phyloP scores from a whole-genome alignment of 2,329 filamentous ascomycete species.

The Hypoxylon sp. region DNA sequence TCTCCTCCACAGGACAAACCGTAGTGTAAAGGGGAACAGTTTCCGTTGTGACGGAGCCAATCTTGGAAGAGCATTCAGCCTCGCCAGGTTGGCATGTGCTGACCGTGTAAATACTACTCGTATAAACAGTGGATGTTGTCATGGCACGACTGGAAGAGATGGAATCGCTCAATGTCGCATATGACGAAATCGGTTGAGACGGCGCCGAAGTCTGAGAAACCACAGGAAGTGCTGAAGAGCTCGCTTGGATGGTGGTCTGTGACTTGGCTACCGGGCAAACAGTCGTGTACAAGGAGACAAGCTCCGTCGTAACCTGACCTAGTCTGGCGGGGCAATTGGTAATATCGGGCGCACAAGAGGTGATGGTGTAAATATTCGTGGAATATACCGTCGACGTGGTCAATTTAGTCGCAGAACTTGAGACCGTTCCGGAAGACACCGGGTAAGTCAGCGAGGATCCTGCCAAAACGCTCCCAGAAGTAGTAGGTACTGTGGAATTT shows the following conservation, averaged over 20 bases:
- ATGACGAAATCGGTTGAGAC: constrained; percentile 31
- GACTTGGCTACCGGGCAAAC: constrained; percentile 47
- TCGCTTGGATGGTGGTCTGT: constrained; percentile 26
- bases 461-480: constrained; percentile 13
- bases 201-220: constrained; percentile 29
- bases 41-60: constrained; percentile 47
- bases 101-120: constrained; percentile 49
- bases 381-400: constrained; percentile 51
- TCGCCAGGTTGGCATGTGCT: constrained; percentile 43
- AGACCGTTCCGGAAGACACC: constrained; percentile 29
- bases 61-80: constrained; percentile 43
- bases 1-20: constrained; percentile 47
- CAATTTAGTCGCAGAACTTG: constrained; percentile 27
- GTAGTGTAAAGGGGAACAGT: constrained; percentile 48
- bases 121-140: constrained; percentile 50
- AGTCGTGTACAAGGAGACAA: constrained; percentile 51
- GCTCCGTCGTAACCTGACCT: constrained; percentile 50
- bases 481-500: constrained; percentile 34
- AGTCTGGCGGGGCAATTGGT: constrained; percentile 47
- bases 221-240: constrained; percentile 33
- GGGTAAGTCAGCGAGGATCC: constrained; percentile 19
- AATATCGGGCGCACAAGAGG: constrained; percentile 47
- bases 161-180: constrained; percentile 25
- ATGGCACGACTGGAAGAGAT: constrained; percentile 29
- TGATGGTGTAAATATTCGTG: constrained; percentile 50